Conservation (phyloP, 1,284 basidiomycete species). For the Rhizopogon hawkerae region DNA sequence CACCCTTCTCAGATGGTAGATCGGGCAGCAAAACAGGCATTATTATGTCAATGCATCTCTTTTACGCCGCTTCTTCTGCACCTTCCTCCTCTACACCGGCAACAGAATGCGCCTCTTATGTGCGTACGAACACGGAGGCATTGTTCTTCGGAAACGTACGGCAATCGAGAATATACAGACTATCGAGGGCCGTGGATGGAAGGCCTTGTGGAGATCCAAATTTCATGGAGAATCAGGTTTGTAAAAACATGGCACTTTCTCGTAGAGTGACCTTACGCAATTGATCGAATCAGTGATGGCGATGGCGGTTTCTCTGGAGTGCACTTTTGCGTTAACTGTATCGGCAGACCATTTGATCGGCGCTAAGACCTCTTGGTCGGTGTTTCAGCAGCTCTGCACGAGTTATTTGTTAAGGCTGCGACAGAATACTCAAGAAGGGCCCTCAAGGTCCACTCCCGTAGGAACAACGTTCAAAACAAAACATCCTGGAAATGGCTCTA, state of each 20-base stretch:
- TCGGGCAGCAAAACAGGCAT: conserved; percentile 39
- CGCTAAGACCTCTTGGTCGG: conserved; percentile 54
- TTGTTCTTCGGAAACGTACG: conserved; percentile 53
- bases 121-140: conserved; percentile 76
- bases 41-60: conserved; percentile 78
- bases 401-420: neutral
- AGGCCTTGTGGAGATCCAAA: conserved; percentile 57
- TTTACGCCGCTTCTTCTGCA: conserved; percentile 24
- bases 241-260: conserved; percentile 17
- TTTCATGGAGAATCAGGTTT: conserved; percentile 73
- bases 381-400: neutral
- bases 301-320: conserved; percentile 62
- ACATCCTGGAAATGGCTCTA: conserved; percentile 66
- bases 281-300: conserved; percentile 58
- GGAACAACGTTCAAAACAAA: conserved; percentile 50
- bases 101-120: conserved; percentile 45
- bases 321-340: conserved; percentile 61
- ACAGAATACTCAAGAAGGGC: conserved; percentile 11
- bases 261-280: neutral
- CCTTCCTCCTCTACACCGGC: conserved; percentile 25
- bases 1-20: conserved; percentile 35
- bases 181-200: conserved; percentile 69
- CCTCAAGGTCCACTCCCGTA: conserved; percentile 8
- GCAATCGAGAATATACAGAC: conserved; percentile 35
- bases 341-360: conserved; percentile 79